Conservation (phyloP, 2,329 filamentous ascomycete species). For the Pseudofabraea citricarpa region DNA sequence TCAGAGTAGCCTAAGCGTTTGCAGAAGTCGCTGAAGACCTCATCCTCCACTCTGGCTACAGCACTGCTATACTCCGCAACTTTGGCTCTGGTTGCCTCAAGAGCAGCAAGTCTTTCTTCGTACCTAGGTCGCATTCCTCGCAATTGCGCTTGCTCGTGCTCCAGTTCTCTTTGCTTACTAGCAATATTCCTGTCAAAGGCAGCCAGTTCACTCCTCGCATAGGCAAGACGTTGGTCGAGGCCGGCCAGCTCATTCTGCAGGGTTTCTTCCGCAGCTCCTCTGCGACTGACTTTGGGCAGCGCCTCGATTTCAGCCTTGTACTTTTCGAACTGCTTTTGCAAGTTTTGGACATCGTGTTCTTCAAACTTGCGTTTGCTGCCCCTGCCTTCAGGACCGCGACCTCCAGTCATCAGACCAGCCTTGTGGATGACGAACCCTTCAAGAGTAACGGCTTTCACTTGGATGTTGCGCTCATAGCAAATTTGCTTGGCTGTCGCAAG, state of each 20-base stretch:
- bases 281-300: slow-evolving; percentile 73
- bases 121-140: slow-evolving; percentile 74
- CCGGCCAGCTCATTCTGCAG: slow-evolving; percentile 75
- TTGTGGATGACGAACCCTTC: slow-evolving; percentile 98
- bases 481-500: slow-evolving; percentile 83
- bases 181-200: slow-evolving; percentile 77
- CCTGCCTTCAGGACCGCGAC: slow-evolving; percentile 71
- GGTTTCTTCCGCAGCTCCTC: slow-evolving; percentile 72
- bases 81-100: slow-evolving; percentile 56
- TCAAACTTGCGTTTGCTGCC: slow-evolving; percentile 79
- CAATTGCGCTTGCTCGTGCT: slow-evolving; percentile 68
- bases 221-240: slow-evolving; percentile 70
- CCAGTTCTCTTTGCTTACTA: slow-evolving; percentile 78
- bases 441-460: slow-evolving; percentile 89
- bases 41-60: slow-evolving; percentile 79
- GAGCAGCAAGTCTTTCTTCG: slow-evolving; percentile 62
- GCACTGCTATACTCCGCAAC: slow-evolving; percentile 54
- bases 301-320: slow-evolving; percentile 72
- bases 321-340: slow-evolving; percentile 72
- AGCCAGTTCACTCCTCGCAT: slow-evolving; percentile 69
- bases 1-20: slow-evolving; percentile 79
- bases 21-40: slow-evolving; percentile 84
- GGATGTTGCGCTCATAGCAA: slow-evolving; percentile 75
- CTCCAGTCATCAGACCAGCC: slow-evolving; percentile 93
- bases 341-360: slow-evolving; percentile 80